Evolutionary conservation across 108 stramenopile genomes (phyloP).

Genomic region (Cyclotella cryptica): DNA sequence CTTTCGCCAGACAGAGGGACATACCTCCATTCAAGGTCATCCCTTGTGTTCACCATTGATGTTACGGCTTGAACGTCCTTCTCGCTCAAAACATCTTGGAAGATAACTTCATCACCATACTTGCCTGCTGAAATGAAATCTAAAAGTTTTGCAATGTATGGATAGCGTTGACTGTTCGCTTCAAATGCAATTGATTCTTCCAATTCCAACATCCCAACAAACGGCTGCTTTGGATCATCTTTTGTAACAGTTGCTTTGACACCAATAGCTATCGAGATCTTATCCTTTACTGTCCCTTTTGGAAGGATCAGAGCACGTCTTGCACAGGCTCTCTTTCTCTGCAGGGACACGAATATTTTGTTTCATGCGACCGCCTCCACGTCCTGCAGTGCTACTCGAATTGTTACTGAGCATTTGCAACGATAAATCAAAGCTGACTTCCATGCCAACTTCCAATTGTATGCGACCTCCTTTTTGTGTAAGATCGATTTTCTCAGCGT

Average conservation of each 20-base stretch:
- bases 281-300: slow-evolving; percentile 53
- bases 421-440: slow-evolving; percentile 82
- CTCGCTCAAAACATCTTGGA: slow-evolving; percentile 63
- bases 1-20: slow-evolving; percentile 23
- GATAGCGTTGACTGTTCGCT: slow-evolving; percentile 60
- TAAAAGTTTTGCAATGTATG: slow-evolving; percentile 68
- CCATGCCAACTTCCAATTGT: slow-evolving; percentile 57
- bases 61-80: slow-evolving; percentile 66
- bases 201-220: slow-evolving; percentile 66
- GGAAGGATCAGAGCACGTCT: slow-evolving; percentile 72
- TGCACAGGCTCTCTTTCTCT: slow-evolving; percentile 78
- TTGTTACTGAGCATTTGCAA: slow-evolving; percentile 52
- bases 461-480: slow-evolving; percentile 29
- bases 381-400: slow-evolving; percentile 29
- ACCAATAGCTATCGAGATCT: slow-evolving; percentile 58
- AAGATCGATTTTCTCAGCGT: slow-evolving; percentile 21
- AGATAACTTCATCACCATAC: slow-evolving; percentile 59
- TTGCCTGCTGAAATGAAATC: slow-evolving; percentile 53
- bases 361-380: slow-evolving; percentile 25
- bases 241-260: slow-evolving; percentile 63
- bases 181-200: slow-evolving; percentile 46
- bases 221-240: slow-evolving; percentile 65
- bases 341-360: slow-evolving; percentile 15
- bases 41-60: slow-evolving; percentile 58
- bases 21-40: slow-evolving; percentile 52